phyloP scores from a whole-genome alignment of 768 basidiomycete species.

The Lentinula aciculospora region DNA sequence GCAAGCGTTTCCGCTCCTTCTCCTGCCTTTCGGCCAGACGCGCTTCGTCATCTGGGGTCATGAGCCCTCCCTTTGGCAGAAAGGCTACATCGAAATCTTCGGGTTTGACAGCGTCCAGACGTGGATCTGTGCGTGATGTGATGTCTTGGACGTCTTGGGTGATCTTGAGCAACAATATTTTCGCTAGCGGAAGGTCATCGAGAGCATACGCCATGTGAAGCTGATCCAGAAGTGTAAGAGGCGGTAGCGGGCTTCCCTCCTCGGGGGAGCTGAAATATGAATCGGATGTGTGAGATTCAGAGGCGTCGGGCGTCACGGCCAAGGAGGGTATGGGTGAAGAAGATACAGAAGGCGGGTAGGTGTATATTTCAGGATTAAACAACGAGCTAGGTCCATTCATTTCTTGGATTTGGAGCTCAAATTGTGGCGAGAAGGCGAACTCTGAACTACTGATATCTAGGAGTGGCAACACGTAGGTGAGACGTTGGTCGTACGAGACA shows the following conservation, averaged over 20 bases:
- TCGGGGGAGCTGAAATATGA: neutral
- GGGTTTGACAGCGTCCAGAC: slow-evolving; percentile 54
- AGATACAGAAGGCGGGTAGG: neutral
- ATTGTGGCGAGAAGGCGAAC: neutral
- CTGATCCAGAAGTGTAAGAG: slow-evolving; percentile 52
- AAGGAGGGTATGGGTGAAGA: neutral
- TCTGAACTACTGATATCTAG: slow-evolving; percentile 3
- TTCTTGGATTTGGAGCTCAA: neutral
- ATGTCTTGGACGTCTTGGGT: slow-evolving; percentile 50
- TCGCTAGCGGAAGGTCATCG: slow-evolving; percentile 63
- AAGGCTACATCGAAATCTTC: slow-evolving; percentile 37
- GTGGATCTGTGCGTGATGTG: slow-evolving; percentile 52
- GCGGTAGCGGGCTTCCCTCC: slow-evolving; percentile 12
- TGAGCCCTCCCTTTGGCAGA: slow-evolving; percentile 29
- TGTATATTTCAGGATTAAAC: neutral
- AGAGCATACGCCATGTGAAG: slow-evolving; percentile 62
- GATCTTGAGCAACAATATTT: slow-evolving; percentile 56
- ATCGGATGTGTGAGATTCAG: neutral
- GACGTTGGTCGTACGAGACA: slow-evolving; percentile 1
- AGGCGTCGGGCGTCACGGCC: neutral
- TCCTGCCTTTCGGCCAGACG: slow-evolving; percentile 26
- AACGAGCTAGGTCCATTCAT: neutral
- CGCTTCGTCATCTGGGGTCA: slow-evolving; percentile 24
- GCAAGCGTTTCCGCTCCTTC: slow-evolving; percentile 23
- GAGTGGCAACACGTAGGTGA: neutral